Evolutionary conservation across 192 early-diverging fungal species (phyloP), one percentile per base, ranked within the genome.

Genomic region (Funneliformis mosseae): DNA sequence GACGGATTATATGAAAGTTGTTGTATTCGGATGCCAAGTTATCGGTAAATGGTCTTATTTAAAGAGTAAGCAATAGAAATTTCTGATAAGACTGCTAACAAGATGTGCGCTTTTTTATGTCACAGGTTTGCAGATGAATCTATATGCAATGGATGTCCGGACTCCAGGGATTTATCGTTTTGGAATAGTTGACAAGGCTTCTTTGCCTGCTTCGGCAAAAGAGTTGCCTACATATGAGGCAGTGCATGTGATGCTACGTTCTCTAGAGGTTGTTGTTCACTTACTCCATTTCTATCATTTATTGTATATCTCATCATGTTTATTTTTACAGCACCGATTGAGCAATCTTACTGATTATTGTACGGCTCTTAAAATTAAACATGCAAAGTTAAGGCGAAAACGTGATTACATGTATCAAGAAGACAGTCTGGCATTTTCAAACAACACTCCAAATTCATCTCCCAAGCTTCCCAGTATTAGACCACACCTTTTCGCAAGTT

Each of bases 11-110:
- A 75, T 75, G 48, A 75, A 80, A 80, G 59, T 80, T 21, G 11
- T 80, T 14, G 46, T 80, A 71, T 80, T 80, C 41, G 78, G 78
- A 8, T 80, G n/a, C 18, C 25, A 80, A 63, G 67, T 80, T 48
- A 72, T 80, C n/a, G 48, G 64, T 71, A 67, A 62, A n/a, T 45
- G 39, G n/a, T n/a, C n/a, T n/a, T 80, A 43, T 43, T 45, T 45
- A 5, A 74, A 74, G 48, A 50, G 8, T 23, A 21, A 75, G n/a
- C n/a, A n/a, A n/a, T 55, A 61, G 28, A 61, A 59, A 75, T 75
- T 45, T 69, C 42, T 78, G 11, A 48, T 69, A 68, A 28, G 14
- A 50, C 23, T 69, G 7, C 14, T 27, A 67, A 64, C 8, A 67
- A n/a, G n/a, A n/a, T n/a, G n/a, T n/a, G n/a, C n/a, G n/a, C n/a